Base-by-base conservation (phyloP, 2,329 filamentous ascomycete species). In the Pseudogymnoascus sp. region DNA sequence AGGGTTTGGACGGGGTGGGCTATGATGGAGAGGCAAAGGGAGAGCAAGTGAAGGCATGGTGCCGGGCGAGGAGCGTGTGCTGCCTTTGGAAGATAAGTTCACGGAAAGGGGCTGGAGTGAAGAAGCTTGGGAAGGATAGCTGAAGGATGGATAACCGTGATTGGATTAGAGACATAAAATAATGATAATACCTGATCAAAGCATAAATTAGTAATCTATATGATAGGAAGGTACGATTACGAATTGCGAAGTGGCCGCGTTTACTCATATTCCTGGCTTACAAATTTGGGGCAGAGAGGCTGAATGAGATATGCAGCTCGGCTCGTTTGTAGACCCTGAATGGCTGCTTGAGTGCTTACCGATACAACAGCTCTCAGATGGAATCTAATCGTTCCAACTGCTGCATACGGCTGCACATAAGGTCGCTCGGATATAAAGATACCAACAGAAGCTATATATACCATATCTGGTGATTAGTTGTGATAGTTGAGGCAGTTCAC, bases 31-130 rank as follows among this genome's bases (percentile, higher is more conserved):
- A 90, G 70, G 82, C 89, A 8, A 78, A 77, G 6, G 76, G 83
- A 0, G 77, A 72, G 30, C 85, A 89, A 70, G 88, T 95, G 16
- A 92, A 94, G 78, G 84, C 82, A 68, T 97, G 93, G 93, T 97
- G 93, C 70, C 90, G 96, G 74, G 85, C 84, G 39, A 88, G 88
- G 72, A 92, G 92, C 50, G 79, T 97, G 8, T 95, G 92, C 69
- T 96, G 92, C 73, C 77, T 92, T 33, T 90, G 85, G 86, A 86
- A 58, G 35, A 39, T 80, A 67, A 81, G 83, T 65, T 58, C 57
- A 39, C 14, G 57, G 35, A 39, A 39, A 22, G 57, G 57, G 22
- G 57, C 18, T n/a, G 37, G 57, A 14, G 57, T 37, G 57, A 58
- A 39, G 18, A 58, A 58, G 16, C 14, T 58, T 37, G 57, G 33